Conservation (phyloP, 2,329 filamentous ascomycete genomes). For the Xylariaceae sp. region DNA sequence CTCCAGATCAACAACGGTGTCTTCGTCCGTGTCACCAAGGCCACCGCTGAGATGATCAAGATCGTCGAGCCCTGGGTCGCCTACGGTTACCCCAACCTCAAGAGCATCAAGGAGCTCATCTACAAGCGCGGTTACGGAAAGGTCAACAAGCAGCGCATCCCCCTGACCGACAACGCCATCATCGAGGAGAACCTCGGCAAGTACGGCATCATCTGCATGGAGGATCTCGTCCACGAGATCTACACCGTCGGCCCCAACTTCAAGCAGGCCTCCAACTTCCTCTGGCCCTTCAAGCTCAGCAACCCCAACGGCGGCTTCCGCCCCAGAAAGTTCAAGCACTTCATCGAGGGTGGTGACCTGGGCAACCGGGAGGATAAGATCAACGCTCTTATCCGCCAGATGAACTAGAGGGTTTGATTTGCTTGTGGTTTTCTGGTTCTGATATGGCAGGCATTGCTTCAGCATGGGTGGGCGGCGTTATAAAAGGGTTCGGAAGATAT, state of each 20-base stretch:
- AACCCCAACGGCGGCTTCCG: constrained; percentile 98
- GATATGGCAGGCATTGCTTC: constrained; percentile 30
- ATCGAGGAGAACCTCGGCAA: constrained; percentile 96
- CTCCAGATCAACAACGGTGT: constrained; percentile 99
- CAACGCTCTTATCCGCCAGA: constrained; percentile 92
- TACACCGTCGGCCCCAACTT: constrained; percentile 98
- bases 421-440: constrained; percentile 26
- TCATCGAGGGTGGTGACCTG: constrained; percentile 95
- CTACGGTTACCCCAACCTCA: constrained; percentile 99
- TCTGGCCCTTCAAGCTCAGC: constrained; percentile 99
- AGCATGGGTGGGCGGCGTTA: constrained; percentile 33
- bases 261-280: constrained; percentile 99
- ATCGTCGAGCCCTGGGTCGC: constrained; percentile 98
- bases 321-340: constrained; percentile 97
- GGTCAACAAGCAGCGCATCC: constrained; percentile 94
- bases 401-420: constrained; percentile 67
- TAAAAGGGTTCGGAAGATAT: constrained; percentile 29
- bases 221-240: constrained; percentile 99
- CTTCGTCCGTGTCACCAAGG: constrained; percentile 97
- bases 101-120: constrained; percentile 97
- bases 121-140: constrained; percentile 99
- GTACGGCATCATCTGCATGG: constrained; percentile 98
- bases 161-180: constrained; percentile 95
- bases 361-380: constrained; percentile 99
- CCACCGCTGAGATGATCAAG: constrained; percentile 94